These are phyloP conservation scores for Mimosa pudica DNA, from an alignment of 306 rosid species.

Conservation along the genomic window DNA sequence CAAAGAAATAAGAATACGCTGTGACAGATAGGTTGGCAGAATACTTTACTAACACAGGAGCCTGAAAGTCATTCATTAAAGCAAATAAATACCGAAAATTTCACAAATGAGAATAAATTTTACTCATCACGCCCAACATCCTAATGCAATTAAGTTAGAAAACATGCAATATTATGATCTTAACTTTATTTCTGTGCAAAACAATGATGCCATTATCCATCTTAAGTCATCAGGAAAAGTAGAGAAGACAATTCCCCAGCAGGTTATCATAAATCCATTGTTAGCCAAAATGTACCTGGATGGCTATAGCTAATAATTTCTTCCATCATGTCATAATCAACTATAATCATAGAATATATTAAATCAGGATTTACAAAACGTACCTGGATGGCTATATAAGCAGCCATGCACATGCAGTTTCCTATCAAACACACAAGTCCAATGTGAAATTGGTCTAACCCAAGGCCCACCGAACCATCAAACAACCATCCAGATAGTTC, in stretches of 20 bases:
- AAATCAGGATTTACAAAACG: too few species aligned
- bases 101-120: constrained; percentile 4
- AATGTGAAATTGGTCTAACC: constrained; percentile 71
- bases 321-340: neutral
- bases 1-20: constrained; percentile 79
- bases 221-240: constrained; percentile 1
- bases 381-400: constrained; percentile 71
- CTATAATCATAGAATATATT: too few species aligned
- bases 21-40: constrained; percentile 83
- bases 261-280: neutral
- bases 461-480: constrained; percentile 54
- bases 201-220: neutral
- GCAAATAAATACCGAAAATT: constrained; percentile 18
- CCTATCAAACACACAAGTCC: constrained; percentile 90
- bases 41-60: constrained; percentile 74
- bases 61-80: constrained; percentile 59
- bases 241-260: constrained; percentile 9
- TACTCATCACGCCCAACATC: neutral
- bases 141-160: constrained; percentile 1
- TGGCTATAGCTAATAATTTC: constrained; percentile 2
- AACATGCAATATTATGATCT: neutral
- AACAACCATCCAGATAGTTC: constrained; percentile 80
- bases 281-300: neutral
- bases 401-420: constrained; percentile 96
- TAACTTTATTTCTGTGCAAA: constrained; percentile 10